Evolutionary conservation across 257 asterid genomes (phyloP).

Genomic region (Solanum tarijense): DNA sequence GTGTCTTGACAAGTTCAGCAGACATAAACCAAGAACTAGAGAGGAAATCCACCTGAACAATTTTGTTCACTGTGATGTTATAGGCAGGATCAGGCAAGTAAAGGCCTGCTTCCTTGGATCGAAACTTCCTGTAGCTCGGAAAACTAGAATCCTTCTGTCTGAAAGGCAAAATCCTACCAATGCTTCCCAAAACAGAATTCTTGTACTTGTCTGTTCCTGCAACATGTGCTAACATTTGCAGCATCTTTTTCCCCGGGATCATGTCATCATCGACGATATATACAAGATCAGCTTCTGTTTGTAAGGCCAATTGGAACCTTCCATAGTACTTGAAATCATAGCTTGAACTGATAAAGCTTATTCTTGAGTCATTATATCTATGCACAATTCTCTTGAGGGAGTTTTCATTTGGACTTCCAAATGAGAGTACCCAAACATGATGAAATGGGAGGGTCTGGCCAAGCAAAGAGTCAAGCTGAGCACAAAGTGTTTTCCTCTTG

Average conservation of each 20-base stretch:
- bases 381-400: slow-evolving; percentile 46
- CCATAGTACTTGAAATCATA: slow-evolving; percentile 94
- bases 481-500: slow-evolving; percentile 78
- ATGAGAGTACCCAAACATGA: slow-evolving; percentile 87
- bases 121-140: slow-evolving; percentile 85
- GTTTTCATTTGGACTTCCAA: slow-evolving; percentile 76
- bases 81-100: slow-evolving; percentile 97
- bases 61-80: slow-evolving; percentile 50
- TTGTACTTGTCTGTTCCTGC: slow-evolving; percentile 86
- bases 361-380: slow-evolving; percentile 58
- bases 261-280: slow-evolving; percentile 86
- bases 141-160: slow-evolving; percentile 68
- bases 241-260: slow-evolving; percentile 87
- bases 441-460: slow-evolving; percentile 82
- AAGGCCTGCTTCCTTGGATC: slow-evolving; percentile 87
- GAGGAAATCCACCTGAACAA: slow-evolving; percentile 86
- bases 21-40: slow-evolving; percentile 96
- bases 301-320: slow-evolving; percentile 87
- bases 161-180: slow-evolving; percentile 87
- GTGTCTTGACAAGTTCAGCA: slow-evolving; percentile 73
- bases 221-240: slow-evolving; percentile 67
- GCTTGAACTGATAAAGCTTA: slow-evolving; percentile 69
- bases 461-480: slow-evolving; percentile 68
- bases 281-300: slow-evolving; percentile 75
- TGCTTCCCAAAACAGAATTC: slow-evolving; percentile 82